Conservation (phyloP, 768 basidiomycete genomes). For the Myochromella boudieri region DNA sequence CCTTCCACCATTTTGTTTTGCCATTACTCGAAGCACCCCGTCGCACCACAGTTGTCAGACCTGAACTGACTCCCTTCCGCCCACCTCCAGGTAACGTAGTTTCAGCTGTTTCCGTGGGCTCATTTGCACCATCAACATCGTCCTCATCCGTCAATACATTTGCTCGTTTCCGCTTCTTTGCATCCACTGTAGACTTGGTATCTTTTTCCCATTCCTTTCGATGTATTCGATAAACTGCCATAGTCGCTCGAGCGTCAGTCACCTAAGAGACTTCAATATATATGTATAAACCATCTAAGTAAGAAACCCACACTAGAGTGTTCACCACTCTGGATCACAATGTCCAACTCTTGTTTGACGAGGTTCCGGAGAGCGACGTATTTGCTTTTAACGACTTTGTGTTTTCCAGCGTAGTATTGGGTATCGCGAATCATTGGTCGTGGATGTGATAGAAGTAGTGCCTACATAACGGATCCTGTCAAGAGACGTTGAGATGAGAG, state of each 20-base stretch:
- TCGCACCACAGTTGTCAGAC: constrained; percentile 51
- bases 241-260: constrained; percentile 90
- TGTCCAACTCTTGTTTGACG: constrained; percentile 73
- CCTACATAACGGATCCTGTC: too few relatives aligned
- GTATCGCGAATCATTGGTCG: constrained; percentile 66
- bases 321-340: constrained; percentile 84
- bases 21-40: constrained; percentile 17
- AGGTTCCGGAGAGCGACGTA: constrained; percentile 78
- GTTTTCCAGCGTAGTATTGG: constrained; percentile 58
- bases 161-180: constrained; percentile 21
- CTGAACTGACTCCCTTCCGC: constrained; percentile 64
- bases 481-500: too few relatives aligned
- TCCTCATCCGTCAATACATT: constrained; percentile 17
- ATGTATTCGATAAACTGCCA: constrained; percentile 88
- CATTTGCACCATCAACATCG: constrained; percentile 7
- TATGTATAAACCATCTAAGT: neutral
- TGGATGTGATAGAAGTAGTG: constrained; percentile 72
- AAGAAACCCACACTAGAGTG: constrained; percentile 81
- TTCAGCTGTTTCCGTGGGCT: neutral
- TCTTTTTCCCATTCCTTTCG: constrained; percentile 81
- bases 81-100: constrained; percentile 48
- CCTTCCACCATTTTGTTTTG: constrained; percentile 48
- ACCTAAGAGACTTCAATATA: constrained; percentile 48
- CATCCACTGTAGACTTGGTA: constrained; percentile 24
- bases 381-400: constrained; percentile 60